Evolutionary conservation across 805 yeast genomes (phyloP).

Genomic region (Kurtzmaniella cleridarum): DNA sequence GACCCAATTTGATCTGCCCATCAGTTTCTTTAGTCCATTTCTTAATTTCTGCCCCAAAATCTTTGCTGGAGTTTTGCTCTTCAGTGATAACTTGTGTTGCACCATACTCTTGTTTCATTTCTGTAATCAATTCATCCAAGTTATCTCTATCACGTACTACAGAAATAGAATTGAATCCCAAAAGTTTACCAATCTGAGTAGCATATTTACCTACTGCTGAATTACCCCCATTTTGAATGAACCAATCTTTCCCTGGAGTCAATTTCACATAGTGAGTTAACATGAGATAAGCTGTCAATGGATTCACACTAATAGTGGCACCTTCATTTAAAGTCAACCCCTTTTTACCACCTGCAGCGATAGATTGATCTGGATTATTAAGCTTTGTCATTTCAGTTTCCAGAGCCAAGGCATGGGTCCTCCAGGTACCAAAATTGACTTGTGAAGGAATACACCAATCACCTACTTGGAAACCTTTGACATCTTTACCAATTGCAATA

Average conservation of each 20-base stretch:
- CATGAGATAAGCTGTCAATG: conserved; percentile 88
- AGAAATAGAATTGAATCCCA: conserved; percentile 78
- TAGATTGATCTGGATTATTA: conserved; percentile 46
- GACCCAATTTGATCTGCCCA: conserved; percentile 63
- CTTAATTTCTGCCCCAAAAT: conserved; percentile 56
- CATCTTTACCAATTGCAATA: conserved; percentile 60
- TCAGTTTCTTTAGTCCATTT: conserved; percentile 44
- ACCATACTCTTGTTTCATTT: conserved; percentile 55
- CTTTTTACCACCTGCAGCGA: conserved; percentile 24
- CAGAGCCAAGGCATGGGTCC: conserved; percentile 61
- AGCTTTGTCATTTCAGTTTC: conserved; percentile 53
- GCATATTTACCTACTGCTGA: conserved; percentile 94
- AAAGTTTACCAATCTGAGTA: conserved; percentile 72
- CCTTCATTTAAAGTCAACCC: conserved; percentile 51
- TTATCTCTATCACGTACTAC: conserved; percentile 85
- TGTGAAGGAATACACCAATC: conserved; percentile 84
- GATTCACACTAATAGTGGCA: conserved; percentile 89
- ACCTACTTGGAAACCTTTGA: conserved; percentile 48
- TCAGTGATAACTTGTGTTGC: conserved; percentile 91
- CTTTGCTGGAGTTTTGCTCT: conserved; percentile 67
- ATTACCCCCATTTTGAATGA: conserved; percentile 94
- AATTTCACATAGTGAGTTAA: conserved; percentile 62
- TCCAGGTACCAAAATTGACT: conserved; percentile 92
- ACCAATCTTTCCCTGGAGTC: conserved; percentile 71
- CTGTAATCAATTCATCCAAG: conserved; percentile 51